Conservation (phyloP, 1,139 yeast species). For the Yamadazyma atmosphaerica region DNA sequence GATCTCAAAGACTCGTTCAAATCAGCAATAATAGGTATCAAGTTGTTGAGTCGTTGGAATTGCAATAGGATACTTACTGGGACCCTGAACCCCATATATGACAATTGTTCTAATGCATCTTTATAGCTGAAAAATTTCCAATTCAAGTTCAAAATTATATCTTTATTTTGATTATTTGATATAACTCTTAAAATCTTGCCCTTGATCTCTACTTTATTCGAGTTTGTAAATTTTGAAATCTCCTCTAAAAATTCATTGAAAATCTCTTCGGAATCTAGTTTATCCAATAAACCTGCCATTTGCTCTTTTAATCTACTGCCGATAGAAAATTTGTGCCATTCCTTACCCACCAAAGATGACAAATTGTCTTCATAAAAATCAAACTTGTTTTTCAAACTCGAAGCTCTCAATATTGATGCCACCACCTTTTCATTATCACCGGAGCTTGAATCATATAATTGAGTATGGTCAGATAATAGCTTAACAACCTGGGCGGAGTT, state of each 20-base stretch:
- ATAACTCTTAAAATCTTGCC: conserved; percentile 15
- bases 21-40: conserved; percentile 60
- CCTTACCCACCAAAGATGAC: conserved; percentile 51
- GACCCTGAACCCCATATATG: conserved; percentile 55
- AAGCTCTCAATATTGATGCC: conserved; percentile 8
- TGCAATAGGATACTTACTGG: conserved; percentile 42
- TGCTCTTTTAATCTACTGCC: conserved; percentile 65
- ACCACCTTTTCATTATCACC: neutral
- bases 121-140: conserved; percentile 41
- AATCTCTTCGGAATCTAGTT: conserved; percentile 42
- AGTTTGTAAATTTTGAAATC: conserved; percentile 8
- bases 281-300: conserved; percentile 42
- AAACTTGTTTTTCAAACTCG: conserved; percentile 8
- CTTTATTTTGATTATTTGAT: conserved; percentile 9
- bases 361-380: conserved; percentile 11
- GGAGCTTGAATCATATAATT: conserved; percentile 5
- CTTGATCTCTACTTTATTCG: conserved; percentile 10
- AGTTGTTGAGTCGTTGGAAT: conserved; percentile 44
- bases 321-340: conserved; percentile 74
- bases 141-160: conserved; percentile 52
- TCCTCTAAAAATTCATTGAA: conserved; percentile 51
- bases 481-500: neutral
- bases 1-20: conserved; percentile 45
- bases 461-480: neutral
- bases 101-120: conserved; percentile 55